Base-by-base conservation (phyloP, 2,329 filamentous ascomycete species). In the Lomentospora prolificans region DNA sequence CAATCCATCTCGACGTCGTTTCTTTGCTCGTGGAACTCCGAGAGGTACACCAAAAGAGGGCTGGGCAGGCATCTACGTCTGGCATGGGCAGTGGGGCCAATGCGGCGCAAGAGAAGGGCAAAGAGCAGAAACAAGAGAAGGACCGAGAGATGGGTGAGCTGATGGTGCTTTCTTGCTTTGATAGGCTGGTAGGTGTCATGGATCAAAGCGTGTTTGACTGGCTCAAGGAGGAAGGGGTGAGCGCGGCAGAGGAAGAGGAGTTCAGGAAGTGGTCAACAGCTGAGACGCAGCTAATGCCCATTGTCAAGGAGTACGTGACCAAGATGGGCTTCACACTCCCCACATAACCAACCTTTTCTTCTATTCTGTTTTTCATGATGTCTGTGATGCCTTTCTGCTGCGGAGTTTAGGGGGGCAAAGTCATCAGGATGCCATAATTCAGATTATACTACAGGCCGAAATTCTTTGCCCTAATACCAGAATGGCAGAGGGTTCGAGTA, bases 301-400 rank as follows among this genome's bases (percentile, higher is more conserved):
- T 51, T 39, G 44, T 55, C 6, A 51, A 36, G 53, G 53, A 27
- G 5, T 55, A 51, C 24, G 24, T 55, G n/a, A 22, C 25, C 3
- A 50, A 50, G 53, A 51, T 55, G 53, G 53, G 53, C 10, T 55
- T 55, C 46, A 41, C 39, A 17, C 46, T 55, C 31, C 50, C 50
- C 10, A 30, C 25, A 8, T 33, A 25, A 51, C 7, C 22, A 30
- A 28, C 36, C 12, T 27, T 10, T 22, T 48, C 44, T 19, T 48
- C 24, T 19, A n/a, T 46, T 19, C 7, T 22, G 9, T 19, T 46
- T 48, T 22, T 48, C 4, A 48, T 48, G 17, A 48, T 27, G 19
- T 9, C 6, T 48, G 17, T 22, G 10, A 12, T 48, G 12, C n/a
- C 17, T 41, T 17, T 17, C 22, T 27, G n/a, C 36, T 41, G 3